phyloP scores from a whole-genome alignment of 2,329 filamentous ascomycete species.

The Penicillium sp. region DNA sequence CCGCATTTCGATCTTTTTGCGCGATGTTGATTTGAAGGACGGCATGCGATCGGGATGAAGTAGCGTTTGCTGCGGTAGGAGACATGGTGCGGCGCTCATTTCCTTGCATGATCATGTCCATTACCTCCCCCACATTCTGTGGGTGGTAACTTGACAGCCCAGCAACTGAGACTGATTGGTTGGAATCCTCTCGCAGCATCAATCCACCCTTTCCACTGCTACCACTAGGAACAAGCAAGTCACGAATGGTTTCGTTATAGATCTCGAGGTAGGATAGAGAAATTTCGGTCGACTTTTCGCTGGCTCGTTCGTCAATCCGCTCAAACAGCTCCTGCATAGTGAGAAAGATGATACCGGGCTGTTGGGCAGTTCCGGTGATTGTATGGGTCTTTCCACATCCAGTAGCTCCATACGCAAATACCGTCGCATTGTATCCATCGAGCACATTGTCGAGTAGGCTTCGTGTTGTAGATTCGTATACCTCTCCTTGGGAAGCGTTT shows the following conservation, averaged over 20 bases:
- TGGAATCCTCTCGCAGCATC: conserved; percentile 91
- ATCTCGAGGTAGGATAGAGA: conserved; percentile 96
- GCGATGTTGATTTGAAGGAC: conserved; percentile 96
- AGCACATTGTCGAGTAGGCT: conserved; percentile 89
- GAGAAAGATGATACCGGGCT: conserved; percentile 96
- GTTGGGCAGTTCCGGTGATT: conserved; percentile 85
- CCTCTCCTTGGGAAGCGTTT: conserved; percentile 84
- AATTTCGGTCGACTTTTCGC: conserved; percentile 85
- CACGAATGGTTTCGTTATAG: conserved; percentile 98
- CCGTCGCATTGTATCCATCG: conserved; percentile 97
- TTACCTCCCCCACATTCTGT: conserved; percentile 89
- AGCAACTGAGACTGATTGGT: conserved; percentile 86
- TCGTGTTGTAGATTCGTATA: conserved; percentile 91
- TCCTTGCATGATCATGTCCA: conserved; percentile 97
- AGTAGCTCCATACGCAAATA: conserved; percentile 96
- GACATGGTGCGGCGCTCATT: conserved; percentile 96
- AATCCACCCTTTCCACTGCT: conserved; percentile 79
- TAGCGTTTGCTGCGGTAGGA: conserved; percentile 94
- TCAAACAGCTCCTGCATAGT: conserved; percentile 99
- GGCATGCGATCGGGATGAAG: conserved; percentile 93
- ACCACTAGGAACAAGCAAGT: conserved; percentile 81
- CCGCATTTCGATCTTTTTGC: conserved; percentile 89
- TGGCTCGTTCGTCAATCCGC: conserved; percentile 80
- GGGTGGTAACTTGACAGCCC: conserved; percentile 90
- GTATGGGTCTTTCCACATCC: conserved; percentile 99